phyloP scores from a whole-genome alignment of 345 rosid genomes.

The Rhodomyrtus tomentosa region DNA sequence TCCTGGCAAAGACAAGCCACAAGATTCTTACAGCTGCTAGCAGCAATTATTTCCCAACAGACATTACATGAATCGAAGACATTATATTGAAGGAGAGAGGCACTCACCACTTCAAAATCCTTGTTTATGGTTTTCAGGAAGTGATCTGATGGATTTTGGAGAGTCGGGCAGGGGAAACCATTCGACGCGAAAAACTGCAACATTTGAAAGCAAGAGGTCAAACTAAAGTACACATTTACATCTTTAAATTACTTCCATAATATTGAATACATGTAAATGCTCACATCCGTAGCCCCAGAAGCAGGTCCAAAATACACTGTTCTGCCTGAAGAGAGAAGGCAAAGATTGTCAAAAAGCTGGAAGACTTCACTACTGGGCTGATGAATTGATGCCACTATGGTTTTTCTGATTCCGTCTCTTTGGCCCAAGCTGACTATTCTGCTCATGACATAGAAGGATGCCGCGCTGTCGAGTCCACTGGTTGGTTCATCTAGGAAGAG shows the following conservation, averaged over 20 bases:
- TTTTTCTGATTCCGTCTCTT: conserved; percentile 9
- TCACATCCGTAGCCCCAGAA: conserved; percentile 4
- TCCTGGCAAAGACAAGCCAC: conserved; percentile 14
- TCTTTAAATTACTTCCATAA: not conserved
- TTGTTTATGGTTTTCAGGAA: conserved; percentile 29
- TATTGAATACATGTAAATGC: not conserved
- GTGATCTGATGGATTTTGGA: not conserved
- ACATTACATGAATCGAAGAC: not conserved
- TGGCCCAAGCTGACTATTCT: conserved; percentile 21
- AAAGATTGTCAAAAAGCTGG: conserved; percentile 26
- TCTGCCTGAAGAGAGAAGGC: conserved; percentile 36
- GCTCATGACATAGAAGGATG: conserved; percentile 37
- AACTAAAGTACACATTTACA: not conserved
- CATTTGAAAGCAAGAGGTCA: not conserved
- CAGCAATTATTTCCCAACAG: not conserved
- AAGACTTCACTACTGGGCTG: conserved; percentile 43
- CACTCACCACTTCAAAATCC: conserved; percentile 28
- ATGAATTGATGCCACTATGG: conserved; percentile 37
- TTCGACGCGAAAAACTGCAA: conserved; percentile 36
- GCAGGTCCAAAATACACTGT: conserved; percentile 33
- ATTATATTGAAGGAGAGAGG: not conserved
- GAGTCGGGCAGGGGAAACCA: conserved; percentile 8
- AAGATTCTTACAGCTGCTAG: not conserved
- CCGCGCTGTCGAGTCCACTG: conserved; percentile 44
- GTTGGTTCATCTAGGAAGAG: conserved; percentile 49